Base-by-base conservation (phyloP, 352 stramenopile species). In the Globisporangium radiosum region DNA sequence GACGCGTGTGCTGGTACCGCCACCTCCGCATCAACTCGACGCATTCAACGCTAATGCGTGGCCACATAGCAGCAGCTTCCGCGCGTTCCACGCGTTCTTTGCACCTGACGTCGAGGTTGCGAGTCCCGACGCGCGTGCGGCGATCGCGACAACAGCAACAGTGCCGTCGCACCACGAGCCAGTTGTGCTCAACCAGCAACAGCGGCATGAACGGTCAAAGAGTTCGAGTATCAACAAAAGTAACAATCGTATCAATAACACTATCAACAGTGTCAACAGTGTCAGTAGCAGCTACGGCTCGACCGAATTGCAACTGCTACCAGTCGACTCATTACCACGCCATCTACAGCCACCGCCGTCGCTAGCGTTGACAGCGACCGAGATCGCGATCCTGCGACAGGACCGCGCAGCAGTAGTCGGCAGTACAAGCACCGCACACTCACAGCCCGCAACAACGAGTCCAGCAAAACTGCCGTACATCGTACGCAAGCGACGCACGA, bases 1-100 rank as follows among this genome's bases (percentile, higher is more conserved):
- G 10, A 66, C 57, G 4, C 6, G 9, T 17, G 45, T 69, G 10
- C 68, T 65, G n/a, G 64, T 50, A 39, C 58, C 11, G 42, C 10
- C 42, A 14, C 42, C 33, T 33, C 25, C 25, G 25, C 25, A 33
- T 33, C 25, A 33, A 19, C 17, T 40, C 19, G 55, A 65, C 11
- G 47, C 69, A 11, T 57, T 63, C 10, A 19, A 9, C 10, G 47
- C 47, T 44, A 49, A 54, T n/a, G 44, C 45, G 37, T 75, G 65
- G 65, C 65, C 54, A n/a, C 58, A 65, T 43, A 62, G 67, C 55
- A 54, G 65, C 33, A 76, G 62, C 49, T 73, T 71, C 49, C 71
- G 76, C 10, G 70, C 64, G 14, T 81, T 85, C 33, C 69, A 81
- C 56, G 73, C 71, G 5, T 85, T 81, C 57, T 85, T 85, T 47